Conservation (phyloP, 768 basidiomycete genomes). For the Boletellus sp. region DNA sequence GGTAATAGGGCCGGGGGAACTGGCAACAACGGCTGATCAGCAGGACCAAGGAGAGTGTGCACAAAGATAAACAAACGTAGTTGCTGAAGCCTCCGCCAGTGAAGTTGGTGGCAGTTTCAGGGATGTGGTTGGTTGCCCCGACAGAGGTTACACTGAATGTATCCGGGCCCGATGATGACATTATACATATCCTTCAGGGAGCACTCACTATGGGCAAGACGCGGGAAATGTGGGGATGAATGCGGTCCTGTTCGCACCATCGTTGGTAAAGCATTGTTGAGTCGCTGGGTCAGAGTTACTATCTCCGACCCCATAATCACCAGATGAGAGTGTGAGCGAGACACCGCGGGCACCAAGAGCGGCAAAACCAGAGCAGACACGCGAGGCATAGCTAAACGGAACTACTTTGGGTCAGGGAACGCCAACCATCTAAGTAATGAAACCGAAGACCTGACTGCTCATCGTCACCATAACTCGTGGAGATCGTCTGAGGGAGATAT, state of each 20-base stretch:
- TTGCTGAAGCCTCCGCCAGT: conserved; percentile 76
- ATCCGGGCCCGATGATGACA: background rate
- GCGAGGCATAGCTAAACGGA: conserved; percentile 50
- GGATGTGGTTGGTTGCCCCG: conserved; percentile 58
- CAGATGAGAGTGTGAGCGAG: conserved; percentile 61
- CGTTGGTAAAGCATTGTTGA: conserved; percentile 55
- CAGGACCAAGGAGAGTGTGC: conserved; percentile 4
- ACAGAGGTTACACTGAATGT: conserved; percentile 62
- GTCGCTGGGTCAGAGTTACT: conserved; percentile 48
- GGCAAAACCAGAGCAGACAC: conserved; percentile 60
- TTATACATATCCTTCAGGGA: background rate
- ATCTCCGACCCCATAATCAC: conserved; percentile 72
- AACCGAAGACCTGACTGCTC: conserved; percentile 64
- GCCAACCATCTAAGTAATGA: background rate
- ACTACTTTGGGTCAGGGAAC: conserved; percentile 33
- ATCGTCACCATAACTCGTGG: conserved; percentile 69
- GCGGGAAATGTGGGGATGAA: conserved; percentile 66
- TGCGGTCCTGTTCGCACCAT: conserved; percentile 47
- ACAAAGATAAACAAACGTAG: conserved; percentile 40
- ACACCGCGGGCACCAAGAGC: conserved; percentile 65
- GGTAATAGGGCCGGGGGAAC: conserved; percentile 56
- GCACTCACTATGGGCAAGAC: conserved; percentile 49
- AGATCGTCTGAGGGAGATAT: conserved; percentile 55
- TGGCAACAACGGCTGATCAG: conserved; percentile 17
- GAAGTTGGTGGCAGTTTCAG: conserved; percentile 57